phyloP scores from a whole-genome alignment of 1,284 basidiomycete species.

The Bondarzewia mesenterica region DNA sequence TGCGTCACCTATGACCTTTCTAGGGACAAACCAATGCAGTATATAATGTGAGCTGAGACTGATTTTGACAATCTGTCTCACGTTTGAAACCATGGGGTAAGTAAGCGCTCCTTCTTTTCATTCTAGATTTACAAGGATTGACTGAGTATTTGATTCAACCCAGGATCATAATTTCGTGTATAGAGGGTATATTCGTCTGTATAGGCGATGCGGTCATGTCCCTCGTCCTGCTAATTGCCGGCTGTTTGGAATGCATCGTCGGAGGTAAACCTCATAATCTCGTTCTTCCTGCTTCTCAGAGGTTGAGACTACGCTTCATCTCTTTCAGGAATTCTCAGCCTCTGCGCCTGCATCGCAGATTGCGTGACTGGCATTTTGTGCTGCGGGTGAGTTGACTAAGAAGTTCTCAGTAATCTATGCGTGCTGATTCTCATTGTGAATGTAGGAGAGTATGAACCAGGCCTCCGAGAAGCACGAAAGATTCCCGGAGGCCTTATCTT shows the following conservation, averaged over 20 bases:
- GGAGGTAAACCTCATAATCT: slow-evolving; percentile 27
- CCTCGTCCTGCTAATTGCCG: slow-evolving; percentile 30
- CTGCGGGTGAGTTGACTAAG: slow-evolving; percentile 16
- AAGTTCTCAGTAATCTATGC: background rate
- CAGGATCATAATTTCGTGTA: slow-evolving; percentile 28
- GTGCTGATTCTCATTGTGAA: background rate
- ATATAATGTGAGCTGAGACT: too few species aligned
- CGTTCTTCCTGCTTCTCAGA: background rate
- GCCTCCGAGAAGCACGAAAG: slow-evolving; percentile 4
- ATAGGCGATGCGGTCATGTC: slow-evolving; percentile 34
- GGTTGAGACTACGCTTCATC: background rate
- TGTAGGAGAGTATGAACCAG: slow-evolving; percentile 7
- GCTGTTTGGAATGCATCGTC: slow-evolving; percentile 36
- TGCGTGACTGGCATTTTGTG: slow-evolving; percentile 21
- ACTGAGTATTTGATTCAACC: background rate
- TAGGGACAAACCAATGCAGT: too few species aligned
- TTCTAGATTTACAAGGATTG: background rate
- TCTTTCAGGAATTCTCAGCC: slow-evolving; percentile 26
- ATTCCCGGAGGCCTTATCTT: slow-evolving; percentile 5
- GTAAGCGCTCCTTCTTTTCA: background rate
- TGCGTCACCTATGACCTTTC: too few species aligned
- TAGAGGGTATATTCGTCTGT: slow-evolving; percentile 31
- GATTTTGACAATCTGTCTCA: too few species aligned
- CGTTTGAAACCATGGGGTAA: too few species aligned
- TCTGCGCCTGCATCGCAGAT: slow-evolving; percentile 20